Base-by-base conservation (phyloP, 169 alveolate genomes). In the Plasmodium reichenowi region DNA sequence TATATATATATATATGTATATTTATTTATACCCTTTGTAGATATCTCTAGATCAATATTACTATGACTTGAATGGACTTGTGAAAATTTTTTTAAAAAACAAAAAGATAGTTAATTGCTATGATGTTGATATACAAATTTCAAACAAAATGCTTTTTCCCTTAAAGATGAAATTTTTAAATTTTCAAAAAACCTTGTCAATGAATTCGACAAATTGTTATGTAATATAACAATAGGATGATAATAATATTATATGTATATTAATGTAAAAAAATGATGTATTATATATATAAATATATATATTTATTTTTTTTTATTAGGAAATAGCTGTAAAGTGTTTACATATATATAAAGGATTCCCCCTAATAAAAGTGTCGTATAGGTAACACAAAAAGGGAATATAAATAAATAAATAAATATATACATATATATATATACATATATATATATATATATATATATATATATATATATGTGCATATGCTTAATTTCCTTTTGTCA, bases 281-380 rank as follows among this genome's bases (percentile, higher is more conserved):
- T 17, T 66, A 38, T 64, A 9, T 64, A 24, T 64, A 32, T 24
- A 4, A 12, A 32, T 66, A 24, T 8, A 4, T 32, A 24, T 72
- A 12, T 13, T 52, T 72, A 24, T 64, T 32, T 29, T 32, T 64
- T 29, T 64, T 64, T 48, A 48, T 70, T 50, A 76, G 88, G 88
- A 76, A 76, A 76, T 76, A 72, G 88, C 76, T 56, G 88, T 76
- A 22, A 76, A 76, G 38, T 76, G 88, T 12, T 22, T 24, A 17
- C 76, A 66, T 32, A 52, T 76, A 58, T 76, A 76, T 58, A 76
- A 76, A 60, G 88, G 88, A 50, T 76, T 76, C 66, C 88, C 88
- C 17, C 66, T 76, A 63, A 76, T 76, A 29, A 76, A 76, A 56
- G 50, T 76, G 47, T 76, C 88, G 24, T 76, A 63, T 62, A 64